Base-by-base conservation (phyloP, 495 filamentous ascomycete genomes). In the Penicillium canescens region DNA sequence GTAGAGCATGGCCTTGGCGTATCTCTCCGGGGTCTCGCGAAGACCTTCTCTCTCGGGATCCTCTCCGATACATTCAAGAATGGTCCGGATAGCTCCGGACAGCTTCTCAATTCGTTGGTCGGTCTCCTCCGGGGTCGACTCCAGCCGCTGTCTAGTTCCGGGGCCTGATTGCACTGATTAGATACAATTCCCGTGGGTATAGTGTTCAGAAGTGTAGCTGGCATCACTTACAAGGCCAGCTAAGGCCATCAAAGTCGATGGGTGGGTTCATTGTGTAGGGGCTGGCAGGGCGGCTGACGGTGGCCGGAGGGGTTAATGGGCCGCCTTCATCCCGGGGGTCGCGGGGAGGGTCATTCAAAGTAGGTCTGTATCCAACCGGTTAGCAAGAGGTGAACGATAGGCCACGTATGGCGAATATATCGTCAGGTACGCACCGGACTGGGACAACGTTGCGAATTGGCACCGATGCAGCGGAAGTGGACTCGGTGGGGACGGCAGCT, bases 1-100 rank as follows among this genome's bases (percentile, higher is more conserved):
- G 78, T 89, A 96, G 18, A 98, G 80, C 91, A 98, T 92, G 5
- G 94, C 94, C 70, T 93, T 93, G 53, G 95, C 94, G 72, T 97
- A 97, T 52, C 94, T 77, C 59, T 89, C 84, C 2, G 95, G 94
- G 2, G 94, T 98, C 37, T 85, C 88, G 3, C 88, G 80, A 23
- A 98, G 77, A 6, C 94, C 94, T 65, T 96, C 92, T 36, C 94
- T 82, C 62, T 93, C 86, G 0, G 94, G 91, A 66, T 98, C 95
- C 72, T 98, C 94, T 52, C 94, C 95, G 37, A 98, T 81, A 61
- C 94, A 98, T 74, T 98, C 95, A 6, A 98, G 78, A 34, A 98
- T 90, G 4, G 94, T 98, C 36, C 84, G 78, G 14, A 98, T 85
- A 43, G 94, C 95, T 51, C 88, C 90, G 12, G 88, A 82, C 50